A percentile compares a stretch with the other conserved stretches of the same genome.
These are phyloP conservation scores for Krasilnikovozyma curviuscula DNA, from an alignment of 768 basidiomycete species.

Conservation along the genomic window DNA sequence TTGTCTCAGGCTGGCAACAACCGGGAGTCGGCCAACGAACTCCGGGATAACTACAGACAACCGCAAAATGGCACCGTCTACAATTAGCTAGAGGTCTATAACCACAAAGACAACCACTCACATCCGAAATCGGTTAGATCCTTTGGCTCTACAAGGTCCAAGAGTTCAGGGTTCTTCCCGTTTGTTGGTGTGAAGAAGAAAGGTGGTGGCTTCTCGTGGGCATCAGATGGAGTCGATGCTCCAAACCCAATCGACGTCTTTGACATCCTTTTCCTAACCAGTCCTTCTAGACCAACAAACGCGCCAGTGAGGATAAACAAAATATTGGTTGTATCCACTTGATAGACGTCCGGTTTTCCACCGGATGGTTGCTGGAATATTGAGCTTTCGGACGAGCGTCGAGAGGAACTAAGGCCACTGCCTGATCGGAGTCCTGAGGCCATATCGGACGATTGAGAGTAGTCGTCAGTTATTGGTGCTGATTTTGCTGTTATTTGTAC, in stretches of 20 bases:
- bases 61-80: neutral
- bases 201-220: conserved; percentile 24
- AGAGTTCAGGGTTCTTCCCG: conserved; percentile 30
- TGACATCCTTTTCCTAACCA: conserved; percentile 58
- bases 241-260: conserved; percentile 87
- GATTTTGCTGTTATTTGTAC: conserved; percentile 48
- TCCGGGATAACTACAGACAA: neutral
- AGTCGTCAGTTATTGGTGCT: conserved; percentile 15
- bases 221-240: conserved; percentile 22
- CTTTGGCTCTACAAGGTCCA: neutral
- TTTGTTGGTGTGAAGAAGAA: conserved; percentile 58
- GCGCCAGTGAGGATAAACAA: conserved; percentile 91
- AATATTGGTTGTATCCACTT: conserved; percentile 73
- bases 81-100: no score
- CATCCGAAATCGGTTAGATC: neutral
- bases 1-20: conserved; percentile 64
- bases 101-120: neutral
- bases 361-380: neutral
- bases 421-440: conserved; percentile 19
- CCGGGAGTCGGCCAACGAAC: conserved; percentile 80
- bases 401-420: conserved; percentile 4
- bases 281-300: conserved; percentile 70
- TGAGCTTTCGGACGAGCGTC: neutral
- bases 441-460: conserved; percentile 17
- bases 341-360: conserved; percentile 42